Evolutionary conservation across 805 yeast genomes (phyloP).

Genomic region (Saccharomycopsis javanensis): DNA sequence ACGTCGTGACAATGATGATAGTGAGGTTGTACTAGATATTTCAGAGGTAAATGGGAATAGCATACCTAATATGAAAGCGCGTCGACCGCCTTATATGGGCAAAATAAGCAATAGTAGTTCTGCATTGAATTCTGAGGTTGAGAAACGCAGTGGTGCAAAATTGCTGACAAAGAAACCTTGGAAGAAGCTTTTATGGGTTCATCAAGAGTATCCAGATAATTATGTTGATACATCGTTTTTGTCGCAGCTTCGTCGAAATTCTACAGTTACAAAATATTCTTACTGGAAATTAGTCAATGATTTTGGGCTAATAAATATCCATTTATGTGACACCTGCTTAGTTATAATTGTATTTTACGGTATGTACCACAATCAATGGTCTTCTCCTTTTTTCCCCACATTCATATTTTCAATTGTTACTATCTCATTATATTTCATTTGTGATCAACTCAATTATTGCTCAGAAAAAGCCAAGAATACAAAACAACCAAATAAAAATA

Average conservation of each 20-base stretch:
- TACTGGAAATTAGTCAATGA: conserved; percentile 59
- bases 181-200: conserved; percentile 78
- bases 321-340: conserved; percentile 51
- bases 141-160: neutral
- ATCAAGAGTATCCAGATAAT: conserved; percentile 85
- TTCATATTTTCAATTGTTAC: conserved; percentile 28
- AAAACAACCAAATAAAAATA: neutral
- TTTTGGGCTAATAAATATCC: conserved; percentile 57
- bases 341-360: conserved; percentile 65
- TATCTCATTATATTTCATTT: conserved; percentile 29
- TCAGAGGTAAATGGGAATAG: neutral
- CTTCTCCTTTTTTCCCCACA: conserved; percentile 36
- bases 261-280: conserved; percentile 61
- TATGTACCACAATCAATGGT: conserved; percentile 39
- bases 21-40: neutral
- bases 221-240: conserved; percentile 76
- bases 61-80: neutral
- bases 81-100: neutral
- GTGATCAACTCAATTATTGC: conserved; percentile 12
- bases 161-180: conserved; percentile 43
- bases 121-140: neutral
- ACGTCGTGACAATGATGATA: neutral
- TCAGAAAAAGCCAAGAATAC: neutral
- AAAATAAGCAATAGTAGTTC: neutral
- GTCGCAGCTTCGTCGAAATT: conserved; percentile 67